Evolutionary conservation across 306 rosid genomes (phyloP).

Genomic region (Dryas drummondii): DNA sequence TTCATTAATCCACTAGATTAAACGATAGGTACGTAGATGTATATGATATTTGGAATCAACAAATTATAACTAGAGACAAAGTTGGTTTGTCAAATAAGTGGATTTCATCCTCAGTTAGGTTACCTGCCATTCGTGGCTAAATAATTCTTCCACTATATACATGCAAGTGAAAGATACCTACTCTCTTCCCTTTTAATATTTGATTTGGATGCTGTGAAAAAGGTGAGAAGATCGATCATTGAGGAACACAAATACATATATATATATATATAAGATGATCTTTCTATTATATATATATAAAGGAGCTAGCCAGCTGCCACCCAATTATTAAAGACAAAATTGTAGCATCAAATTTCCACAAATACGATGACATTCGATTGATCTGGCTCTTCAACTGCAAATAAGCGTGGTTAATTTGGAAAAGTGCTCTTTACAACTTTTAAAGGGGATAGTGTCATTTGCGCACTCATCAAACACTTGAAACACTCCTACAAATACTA

Average conservation of each 20-base stretch:
- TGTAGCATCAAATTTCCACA: not conserved
- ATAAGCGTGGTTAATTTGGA: no score
- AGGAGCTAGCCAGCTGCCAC: not conserved
- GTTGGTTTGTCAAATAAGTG: not conserved
- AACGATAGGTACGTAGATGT: not conserved
- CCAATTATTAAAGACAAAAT: not conserved
- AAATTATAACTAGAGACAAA: not conserved
- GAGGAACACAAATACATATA: not conserved
- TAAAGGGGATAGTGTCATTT: no score
- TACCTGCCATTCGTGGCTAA: not conserved
- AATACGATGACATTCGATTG: no score
- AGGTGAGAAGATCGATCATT: not conserved
- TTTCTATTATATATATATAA: no score
- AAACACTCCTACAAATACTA: no score
- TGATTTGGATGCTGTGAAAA: not conserved
- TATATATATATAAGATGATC: not conserved
- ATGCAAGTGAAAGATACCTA: slow-evolving; percentile 16
- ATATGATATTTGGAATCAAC: not conserved
- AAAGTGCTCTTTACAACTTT: no score
- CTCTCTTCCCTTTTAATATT: not conserved
- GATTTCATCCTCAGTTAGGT: not conserved
- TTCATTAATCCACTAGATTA: not conserved
- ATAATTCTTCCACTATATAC: not conserved
- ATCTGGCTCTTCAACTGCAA: no score
- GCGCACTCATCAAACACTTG: no score